Conservation (phyloP, 2,329 filamentous ascomycete genomes). For the Sclerotiophoma versabilis region DNA sequence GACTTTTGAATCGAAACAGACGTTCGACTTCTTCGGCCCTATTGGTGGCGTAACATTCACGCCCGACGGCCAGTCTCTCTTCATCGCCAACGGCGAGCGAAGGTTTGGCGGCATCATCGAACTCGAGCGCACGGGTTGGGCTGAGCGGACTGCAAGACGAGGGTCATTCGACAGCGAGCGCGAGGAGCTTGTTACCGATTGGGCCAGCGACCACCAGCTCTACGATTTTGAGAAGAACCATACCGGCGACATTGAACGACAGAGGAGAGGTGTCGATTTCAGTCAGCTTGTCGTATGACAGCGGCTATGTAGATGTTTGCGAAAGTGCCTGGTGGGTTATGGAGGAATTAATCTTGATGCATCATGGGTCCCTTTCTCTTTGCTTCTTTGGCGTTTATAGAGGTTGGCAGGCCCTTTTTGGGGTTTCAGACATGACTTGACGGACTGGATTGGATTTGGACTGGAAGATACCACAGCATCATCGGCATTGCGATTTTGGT, state of each 20-base stretch:
- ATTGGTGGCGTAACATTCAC: slow-evolving; percentile 73
- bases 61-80: slow-evolving; percentile 71
- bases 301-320: slow-evolving; percentile 39
- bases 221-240: slow-evolving; percentile 17
- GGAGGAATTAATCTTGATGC: slow-evolving; percentile 7
- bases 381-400: neutral
- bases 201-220: slow-evolving; percentile 32
- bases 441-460: neutral
- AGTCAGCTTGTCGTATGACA: slow-evolving; percentile 37
- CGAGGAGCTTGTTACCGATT: slow-evolving; percentile 30
- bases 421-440: neutral
- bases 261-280: slow-evolving; percentile 35
- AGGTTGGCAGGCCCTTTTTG: neutral
- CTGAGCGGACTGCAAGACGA: slow-evolving; percentile 21
- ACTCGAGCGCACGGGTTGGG: slow-evolving; percentile 59
- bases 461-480: slow-evolving; percentile 21
- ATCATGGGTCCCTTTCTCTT: neutral
- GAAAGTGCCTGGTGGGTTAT: neutral
- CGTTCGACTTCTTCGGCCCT: slow-evolving; percentile 77
- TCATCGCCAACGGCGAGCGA: slow-evolving; percentile 71
- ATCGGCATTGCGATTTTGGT: slow-evolving; percentile 18
- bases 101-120: slow-evolving; percentile 72
- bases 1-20: slow-evolving; percentile 70
- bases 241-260: slow-evolving; percentile 25
- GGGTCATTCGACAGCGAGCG: slow-evolving; percentile 9